Evolutionary conservation across 306 rosid species (phyloP), one percentile per base, ranked within the genome.

Genomic region (Casuarina equisetifolia): DNA sequence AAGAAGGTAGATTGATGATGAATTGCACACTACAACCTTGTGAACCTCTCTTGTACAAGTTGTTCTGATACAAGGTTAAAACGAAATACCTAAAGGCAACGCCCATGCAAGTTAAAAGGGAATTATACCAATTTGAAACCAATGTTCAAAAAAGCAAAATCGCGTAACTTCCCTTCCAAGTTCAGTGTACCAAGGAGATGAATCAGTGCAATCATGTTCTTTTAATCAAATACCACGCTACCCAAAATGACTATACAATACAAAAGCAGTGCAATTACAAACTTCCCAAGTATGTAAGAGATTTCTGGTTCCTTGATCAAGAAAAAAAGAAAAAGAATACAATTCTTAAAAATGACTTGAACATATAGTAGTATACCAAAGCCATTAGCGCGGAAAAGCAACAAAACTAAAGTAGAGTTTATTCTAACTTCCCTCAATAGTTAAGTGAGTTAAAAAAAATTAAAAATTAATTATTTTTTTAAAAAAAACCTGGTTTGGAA

Each of bases 401-500:
- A 16, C n/a, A 9, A 42, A 42, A 66, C 35, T 72, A 67, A 73
- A 72, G 20, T 46, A 70, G 16, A 69, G 71, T 25, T 25, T 25
- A 83, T 36, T 50, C 15, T 9, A 70, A 69, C 70, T 74, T 50
- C 43, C 20, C 51, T 51, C 16, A 74, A 67, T 42, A 17, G 11
- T 53, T 46, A 25, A 39, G 74, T 8, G 51, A 12, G 51, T 25
- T 25, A 25, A 25, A 25, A 25, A 25, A 25, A 25, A 25, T 25
- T 25, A 25, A 25, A 25, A 25, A 25, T 25, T 25, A 25, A 25
- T 25, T n/a, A n/a, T 25, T 25, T 25, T 25, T 25, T 25, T 25
- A 48, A 48, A 48, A 48, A 86, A 69, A 80, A 94, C 98, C 97
- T 94, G 59, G 78, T 66, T 58, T 62, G 82, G 77, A 92, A 94